phyloP scores from a whole-genome alignment of 352 stramenopile species.

The Pythium aphanidermatum region DNA sequence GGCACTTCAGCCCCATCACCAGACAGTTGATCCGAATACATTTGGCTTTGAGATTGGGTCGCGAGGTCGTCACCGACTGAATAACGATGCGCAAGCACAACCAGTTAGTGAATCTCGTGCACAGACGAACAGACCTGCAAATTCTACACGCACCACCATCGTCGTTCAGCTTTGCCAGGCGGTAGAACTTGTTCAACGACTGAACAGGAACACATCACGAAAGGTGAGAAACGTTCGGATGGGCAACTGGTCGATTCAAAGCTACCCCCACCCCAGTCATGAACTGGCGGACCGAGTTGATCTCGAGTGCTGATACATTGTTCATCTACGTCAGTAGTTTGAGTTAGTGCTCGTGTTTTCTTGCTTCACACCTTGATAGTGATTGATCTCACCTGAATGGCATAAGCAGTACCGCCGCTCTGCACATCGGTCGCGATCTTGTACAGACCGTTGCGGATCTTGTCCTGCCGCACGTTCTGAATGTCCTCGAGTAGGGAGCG shows the following conservation, averaged over 20 bases:
- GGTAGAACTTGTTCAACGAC: slow-evolving; percentile 80
- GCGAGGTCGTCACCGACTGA: slow-evolving; percentile 7
- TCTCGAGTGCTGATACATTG: slow-evolving; percentile 81
- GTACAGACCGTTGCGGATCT: slow-evolving; percentile 85
- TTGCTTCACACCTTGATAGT: no score
- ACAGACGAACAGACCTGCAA: no score
- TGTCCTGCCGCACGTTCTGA: slow-evolving; percentile 85
- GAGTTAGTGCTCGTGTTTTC: not conserved
- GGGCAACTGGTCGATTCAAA: not conserved
- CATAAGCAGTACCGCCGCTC: slow-evolving; percentile 59
- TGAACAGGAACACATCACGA: slow-evolving; percentile 21
- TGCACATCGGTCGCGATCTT: slow-evolving; percentile 76
- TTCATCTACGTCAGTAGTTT: slow-evolving; percentile 54
- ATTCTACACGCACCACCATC: slow-evolving; percentile 34
- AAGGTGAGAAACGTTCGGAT: no score
- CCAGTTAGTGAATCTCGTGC: no score
- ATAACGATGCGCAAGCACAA: no score
- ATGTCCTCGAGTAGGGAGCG: slow-evolving; percentile 82
- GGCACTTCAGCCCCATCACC: slow-evolving; percentile 23
- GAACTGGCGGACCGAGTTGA: slow-evolving; percentile 85
- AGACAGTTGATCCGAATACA: slow-evolving; percentile 18
- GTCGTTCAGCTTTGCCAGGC: slow-evolving; percentile 49
- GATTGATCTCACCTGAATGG: slow-evolving; percentile 59
- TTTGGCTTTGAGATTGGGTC: slow-evolving; percentile 25
- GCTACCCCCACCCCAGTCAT: slow-evolving; percentile 52